Base-by-base conservation (phyloP, 805 yeast species). In the Pichia rugopelliculosa region DNA sequence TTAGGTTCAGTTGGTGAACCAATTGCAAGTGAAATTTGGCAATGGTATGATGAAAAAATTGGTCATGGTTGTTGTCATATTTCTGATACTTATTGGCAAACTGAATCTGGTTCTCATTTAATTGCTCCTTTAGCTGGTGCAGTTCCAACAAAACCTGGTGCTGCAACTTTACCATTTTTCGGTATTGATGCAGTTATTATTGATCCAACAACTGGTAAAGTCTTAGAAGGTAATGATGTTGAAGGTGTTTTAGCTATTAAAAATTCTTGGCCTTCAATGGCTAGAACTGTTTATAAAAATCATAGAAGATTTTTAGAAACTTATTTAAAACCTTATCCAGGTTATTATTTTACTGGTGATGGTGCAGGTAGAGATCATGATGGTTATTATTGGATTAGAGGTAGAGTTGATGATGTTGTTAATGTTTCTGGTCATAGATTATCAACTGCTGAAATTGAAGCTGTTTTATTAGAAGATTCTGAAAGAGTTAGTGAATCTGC, bases 1-100 rank as follows among this genome's bases (percentile, higher is more conserved):
- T 75, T 91, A 56, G 99, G 99, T 50, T 87, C 97, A 17, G 99
- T 91, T 44, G 99, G 99, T 66, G 99, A 93, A 73, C 98, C 99
- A 57, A 91, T 91, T 66, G 95, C 97, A 41, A 88, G 95, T 50
- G 99, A 93, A 66, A 82, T 93, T 57, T 93, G 98, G 98, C 95
- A 88, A 67, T 93, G 99, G 99, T 93, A 93, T 71, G 80, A 86
- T 66, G 91, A 87, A 59, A 79, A 86, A 66, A 82, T 93, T 59
- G 99, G 99, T 62, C 84, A 89, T 60, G 80, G 81, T 51, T 77
- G 87, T 64, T 87, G 95, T 62, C 96, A 89, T 60, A 83, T 91
- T 57, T 82, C 87, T 60, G 99, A 93, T 71, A 93, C 99, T 41
- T 89, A 89, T 78, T 93, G 99, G 99, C 96, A 90, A 74, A 93